These are phyloP conservation scores for Zalerion maritima DNA, from an alignment of 495 filamentous ascomycete species.

Conservation along the genomic window DNA sequence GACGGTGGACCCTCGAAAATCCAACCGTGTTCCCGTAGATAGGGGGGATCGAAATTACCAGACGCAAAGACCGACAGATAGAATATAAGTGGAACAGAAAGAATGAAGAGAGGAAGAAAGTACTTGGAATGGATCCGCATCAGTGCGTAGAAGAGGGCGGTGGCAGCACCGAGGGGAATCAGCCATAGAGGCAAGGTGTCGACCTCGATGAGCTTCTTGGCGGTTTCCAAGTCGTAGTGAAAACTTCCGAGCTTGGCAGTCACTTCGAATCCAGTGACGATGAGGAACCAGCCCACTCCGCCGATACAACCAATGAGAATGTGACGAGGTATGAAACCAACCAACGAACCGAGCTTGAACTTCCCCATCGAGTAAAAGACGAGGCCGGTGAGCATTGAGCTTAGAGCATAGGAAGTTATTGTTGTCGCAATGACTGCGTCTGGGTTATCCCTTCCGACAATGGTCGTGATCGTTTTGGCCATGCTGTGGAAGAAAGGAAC, in stretches of 20 bases:
- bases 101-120: slow-evolving; percentile 75
- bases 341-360: slow-evolving; percentile 73
- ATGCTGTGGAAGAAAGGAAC: slow-evolving; percentile 97
- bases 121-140: slow-evolving; percentile 61
- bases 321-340: slow-evolving; percentile 90
- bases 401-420: slow-evolving; percentile 78
- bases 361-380: slow-evolving; percentile 85
- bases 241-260: slow-evolving; percentile 80
- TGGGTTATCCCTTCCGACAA: slow-evolving; percentile 65
- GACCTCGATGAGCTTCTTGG: slow-evolving; percentile 50
- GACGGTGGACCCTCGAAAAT: slow-evolving; percentile 73
- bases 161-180: slow-evolving; percentile 60
- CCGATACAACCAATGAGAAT: slow-evolving; percentile 97
- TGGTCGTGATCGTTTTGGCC: slow-evolving; percentile 72
- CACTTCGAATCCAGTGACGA: slow-evolving; percentile 85
- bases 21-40: slow-evolving; percentile 63
- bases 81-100: slow-evolving; percentile 64
- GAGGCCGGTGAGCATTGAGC: slow-evolving; percentile 76
- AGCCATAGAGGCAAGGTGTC: slow-evolving; percentile 74
- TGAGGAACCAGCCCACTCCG: slow-evolving; percentile 91
- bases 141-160: slow-evolving; percentile 62
- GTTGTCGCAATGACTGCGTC: slow-evolving; percentile 83
- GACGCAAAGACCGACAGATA: slow-evolving; percentile 62
- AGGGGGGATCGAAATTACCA: slow-evolving; percentile 43
- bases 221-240: slow-evolving; percentile 59